Percentiles rank a stretch among this genome's conserved stretches.
phyloP scores from a whole-genome alignment of 2,329 filamentous ascomycete species.

The Aspergillus sp. region DNA sequence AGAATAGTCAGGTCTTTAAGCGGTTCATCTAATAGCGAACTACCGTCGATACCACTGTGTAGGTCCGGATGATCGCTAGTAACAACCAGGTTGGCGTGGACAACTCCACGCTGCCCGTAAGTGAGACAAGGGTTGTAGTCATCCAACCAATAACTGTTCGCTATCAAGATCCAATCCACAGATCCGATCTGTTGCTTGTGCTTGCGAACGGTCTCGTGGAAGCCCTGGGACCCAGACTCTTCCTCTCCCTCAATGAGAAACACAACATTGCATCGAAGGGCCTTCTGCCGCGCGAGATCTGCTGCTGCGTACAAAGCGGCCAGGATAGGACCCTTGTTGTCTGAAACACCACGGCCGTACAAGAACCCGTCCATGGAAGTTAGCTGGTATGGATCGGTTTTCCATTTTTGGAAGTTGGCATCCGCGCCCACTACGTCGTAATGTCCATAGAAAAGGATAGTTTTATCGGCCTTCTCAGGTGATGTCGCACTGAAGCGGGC shows the following conservation, averaged over 20 bases:
- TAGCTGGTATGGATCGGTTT: slow-evolving; percentile 83
- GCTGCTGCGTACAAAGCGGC: slow-evolving; percentile 92
- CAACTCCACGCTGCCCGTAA: slow-evolving; percentile 88
- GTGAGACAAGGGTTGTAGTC: slow-evolving; percentile 94
- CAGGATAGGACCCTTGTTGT: slow-evolving; percentile 96
- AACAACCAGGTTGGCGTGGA: slow-evolving; percentile 87
- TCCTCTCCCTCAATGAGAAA: slow-evolving; percentile 98
- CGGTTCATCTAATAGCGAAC: slow-evolving; percentile 83
- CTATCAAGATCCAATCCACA: slow-evolving; percentile 90
- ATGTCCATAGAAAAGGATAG: slow-evolving; percentile 94
- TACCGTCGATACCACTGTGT: slow-evolving; percentile 96
- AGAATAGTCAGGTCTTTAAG: slow-evolving; percentile 86
- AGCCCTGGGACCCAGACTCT: slow-evolving; percentile 89
- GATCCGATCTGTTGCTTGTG: slow-evolving; percentile 84
- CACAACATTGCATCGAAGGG: slow-evolving; percentile 80
- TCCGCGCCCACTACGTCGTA: slow-evolving; percentile 96
- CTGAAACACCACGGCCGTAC: slow-evolving; percentile 93
- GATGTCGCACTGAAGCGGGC: slow-evolving; percentile 80
- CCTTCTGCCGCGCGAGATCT: slow-evolving; percentile 80
- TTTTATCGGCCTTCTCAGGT: slow-evolving; percentile 68
- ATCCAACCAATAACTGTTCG: slow-evolving; percentile 98
- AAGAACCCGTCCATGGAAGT: slow-evolving; percentile 87
- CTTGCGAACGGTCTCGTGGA: slow-evolving; percentile 75
- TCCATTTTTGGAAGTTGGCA: slow-evolving; percentile 78
- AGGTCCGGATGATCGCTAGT: slow-evolving; percentile 84